Evolutionary conservation across 1,139 yeast genomes (phyloP).

Genomic region (Hanseniaspora sp.): DNA sequence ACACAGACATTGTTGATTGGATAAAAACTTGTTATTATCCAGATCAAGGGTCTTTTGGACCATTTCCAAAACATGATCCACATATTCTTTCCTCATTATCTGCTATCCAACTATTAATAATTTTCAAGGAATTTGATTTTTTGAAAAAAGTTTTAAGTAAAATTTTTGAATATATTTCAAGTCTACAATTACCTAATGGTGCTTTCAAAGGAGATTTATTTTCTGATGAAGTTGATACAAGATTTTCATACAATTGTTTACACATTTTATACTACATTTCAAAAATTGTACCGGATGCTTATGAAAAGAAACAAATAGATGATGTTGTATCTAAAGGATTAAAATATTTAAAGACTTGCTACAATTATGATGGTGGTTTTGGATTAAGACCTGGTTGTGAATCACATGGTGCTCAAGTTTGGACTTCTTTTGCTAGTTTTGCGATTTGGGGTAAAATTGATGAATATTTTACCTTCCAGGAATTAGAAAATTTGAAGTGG

Average conservation of each 20-base stretch:
- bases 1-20: slow-evolving; percentile 41
- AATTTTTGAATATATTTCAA: slow-evolving; percentile 40
- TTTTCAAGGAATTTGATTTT: slow-evolving; percentile 49
- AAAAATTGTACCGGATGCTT: slow-evolving; percentile 45
- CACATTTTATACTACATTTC: slow-evolving; percentile 24
- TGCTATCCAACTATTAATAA: slow-evolving; percentile 66
- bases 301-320: slow-evolving; percentile 48
- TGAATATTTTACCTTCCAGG: slow-evolving; percentile 32
- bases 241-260: slow-evolving; percentile 77
- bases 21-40: slow-evolving; percentile 58
- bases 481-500: slow-evolving; percentile 40
- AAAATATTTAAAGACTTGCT: slow-evolving; percentile 54
- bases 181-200: slow-evolving; percentile 61
- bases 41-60: slow-evolving; percentile 71
- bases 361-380: slow-evolving; percentile 91
- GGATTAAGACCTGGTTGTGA: slow-evolving; percentile 93
- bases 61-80: slow-evolving; percentile 81
- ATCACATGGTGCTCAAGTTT: slow-evolving; percentile 87
- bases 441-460: slow-evolving; percentile 56
- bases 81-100: slow-evolving; percentile 81
- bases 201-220: slow-evolving; percentile 79
- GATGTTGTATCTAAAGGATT: slow-evolving; percentile 57
- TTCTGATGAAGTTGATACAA: slow-evolving; percentile 75
- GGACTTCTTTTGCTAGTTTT: slow-evolving; percentile 73
- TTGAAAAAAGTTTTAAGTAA: slow-evolving; percentile 28